Conservation (phyloP, 1,284 basidiomycete species). For the Heliocybe sulcata region DNA sequence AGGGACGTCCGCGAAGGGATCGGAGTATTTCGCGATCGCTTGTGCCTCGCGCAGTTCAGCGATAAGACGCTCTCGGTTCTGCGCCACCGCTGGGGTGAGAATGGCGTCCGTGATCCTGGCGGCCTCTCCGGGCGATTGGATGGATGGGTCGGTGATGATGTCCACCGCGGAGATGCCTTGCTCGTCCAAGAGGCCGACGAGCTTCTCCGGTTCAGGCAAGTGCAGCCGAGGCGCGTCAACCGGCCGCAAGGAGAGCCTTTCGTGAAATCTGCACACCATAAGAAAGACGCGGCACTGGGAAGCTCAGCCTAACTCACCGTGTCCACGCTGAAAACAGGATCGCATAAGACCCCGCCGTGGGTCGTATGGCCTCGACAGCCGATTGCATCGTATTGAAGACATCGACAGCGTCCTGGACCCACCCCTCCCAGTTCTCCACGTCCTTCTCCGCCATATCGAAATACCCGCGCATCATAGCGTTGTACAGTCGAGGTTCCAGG, state of each 20-base stretch:
- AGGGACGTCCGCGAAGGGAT: conserved; percentile 45
- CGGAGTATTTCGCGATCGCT: conserved; percentile 32
- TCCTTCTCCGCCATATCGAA: conserved; percentile 47
- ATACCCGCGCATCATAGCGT: conserved; percentile 57
- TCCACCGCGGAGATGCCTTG: conserved; percentile 42
- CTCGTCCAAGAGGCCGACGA: conserved; percentile 43
- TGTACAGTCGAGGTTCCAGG: conserved; percentile 36
- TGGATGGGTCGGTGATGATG: conserved; percentile 51
- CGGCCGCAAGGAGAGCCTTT: not conserved
- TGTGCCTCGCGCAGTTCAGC: conserved; percentile 49
- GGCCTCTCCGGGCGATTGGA: conserved; percentile 47
- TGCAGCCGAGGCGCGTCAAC: not conserved
- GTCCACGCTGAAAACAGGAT: conserved; percentile 53
- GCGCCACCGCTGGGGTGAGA: conserved; percentile 51
- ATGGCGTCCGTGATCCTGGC: conserved; percentile 46
- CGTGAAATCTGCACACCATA: conserved; percentile 26
- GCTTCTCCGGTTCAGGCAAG: conserved; percentile 20
- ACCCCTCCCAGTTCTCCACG: conserved; percentile 30
- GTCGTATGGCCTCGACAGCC: conserved; percentile 37
- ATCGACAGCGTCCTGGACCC: conserved; percentile 53
- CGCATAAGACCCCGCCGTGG: conserved; percentile 58
- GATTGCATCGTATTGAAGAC: conserved; percentile 51
- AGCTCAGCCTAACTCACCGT: conserved; percentile 31
- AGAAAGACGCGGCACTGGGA: not conserved
- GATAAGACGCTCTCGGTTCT: conserved; percentile 43